Percentiles rank a stretch among this genome's conserved stretches.
phyloP scores from a whole-genome alignment of 2,329 filamentous ascomycete species.

The Aspergillus ruber region DNA sequence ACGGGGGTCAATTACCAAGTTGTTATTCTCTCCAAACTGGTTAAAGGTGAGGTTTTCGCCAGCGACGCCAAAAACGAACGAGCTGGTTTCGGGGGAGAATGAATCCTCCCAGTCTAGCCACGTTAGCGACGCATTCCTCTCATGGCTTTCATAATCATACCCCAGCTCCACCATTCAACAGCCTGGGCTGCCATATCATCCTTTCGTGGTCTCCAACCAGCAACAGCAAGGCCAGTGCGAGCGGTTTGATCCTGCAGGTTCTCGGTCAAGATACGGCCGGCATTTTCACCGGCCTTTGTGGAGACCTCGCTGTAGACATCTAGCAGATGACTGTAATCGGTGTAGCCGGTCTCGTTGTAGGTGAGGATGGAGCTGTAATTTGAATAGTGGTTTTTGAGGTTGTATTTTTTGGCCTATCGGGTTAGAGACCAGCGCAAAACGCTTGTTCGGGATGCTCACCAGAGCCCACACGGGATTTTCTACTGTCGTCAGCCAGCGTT shows the following conservation, averaged over 20 bases:
- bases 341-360: slow-evolving; percentile 53
- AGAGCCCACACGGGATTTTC: slow-evolving; percentile 54
- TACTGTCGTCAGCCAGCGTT: not conserved
- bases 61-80: slow-evolving; percentile 50
- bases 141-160: slow-evolving; percentile 16
- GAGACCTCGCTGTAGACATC: slow-evolving; percentile 47
- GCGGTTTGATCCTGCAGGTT: slow-evolving; percentile 58
- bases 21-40: slow-evolving; percentile 56
- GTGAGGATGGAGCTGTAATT: slow-evolving; percentile 55
- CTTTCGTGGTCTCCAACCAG: slow-evolving; percentile 56
- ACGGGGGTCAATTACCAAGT: slow-evolving; percentile 55
- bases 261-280: slow-evolving; percentile 51
- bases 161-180: slow-evolving; percentile 55
- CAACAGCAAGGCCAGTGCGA: slow-evolving; percentile 54
- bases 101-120: slow-evolving; percentile 53
- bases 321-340: slow-evolving; percentile 47
- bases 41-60: slow-evolving; percentile 57
- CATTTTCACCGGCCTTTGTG: slow-evolving; percentile 42
- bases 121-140: not conserved
- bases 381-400: slow-evolving; percentile 51
- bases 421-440: not conserved
- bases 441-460: slow-evolving; percentile 2
- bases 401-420: slow-evolving; percentile 49
- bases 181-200: slow-evolving; percentile 51
- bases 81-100: slow-evolving; percentile 51